A percentile compares a stretch with the other conserved stretches of the same genome.
phyloP scores from a whole-genome alignment of 2,329 filamentous ascomycete species.

The Boeremia lycopersici region DNA sequence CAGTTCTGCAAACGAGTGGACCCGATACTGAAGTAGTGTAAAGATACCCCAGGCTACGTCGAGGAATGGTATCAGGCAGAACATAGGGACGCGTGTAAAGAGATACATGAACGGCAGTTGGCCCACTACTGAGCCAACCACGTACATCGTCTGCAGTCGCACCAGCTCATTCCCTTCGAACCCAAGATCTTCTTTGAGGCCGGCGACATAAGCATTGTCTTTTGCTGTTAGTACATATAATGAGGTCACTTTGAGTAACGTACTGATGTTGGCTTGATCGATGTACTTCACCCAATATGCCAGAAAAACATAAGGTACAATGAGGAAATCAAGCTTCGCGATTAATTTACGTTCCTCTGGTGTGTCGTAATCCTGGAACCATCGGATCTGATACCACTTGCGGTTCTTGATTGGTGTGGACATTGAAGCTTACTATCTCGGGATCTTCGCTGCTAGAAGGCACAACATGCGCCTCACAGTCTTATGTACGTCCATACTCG shows the following conservation, averaged over 20 bases:
- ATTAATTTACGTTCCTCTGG: slow-evolving; percentile 59
- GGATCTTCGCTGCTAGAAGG: not conserved
- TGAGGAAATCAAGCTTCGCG: slow-evolving; percentile 61
- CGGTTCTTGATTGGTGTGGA: slow-evolving; percentile 13
- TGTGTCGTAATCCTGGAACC: slow-evolving; percentile 51
- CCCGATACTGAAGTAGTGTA: slow-evolving; percentile 62
- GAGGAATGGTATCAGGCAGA: slow-evolving; percentile 58
- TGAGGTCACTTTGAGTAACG: slow-evolving; percentile 7
- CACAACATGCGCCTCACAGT: not conserved
- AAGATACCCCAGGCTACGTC: slow-evolving; percentile 63
- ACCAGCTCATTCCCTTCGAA: slow-evolving; percentile 62
- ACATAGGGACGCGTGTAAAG: slow-evolving; percentile 53
- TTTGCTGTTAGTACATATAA: not conserved
- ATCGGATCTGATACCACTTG: slow-evolving; percentile 38
- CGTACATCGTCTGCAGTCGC: slow-evolving; percentile 61
- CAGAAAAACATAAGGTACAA: slow-evolving; percentile 63
- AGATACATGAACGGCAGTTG: slow-evolving; percentile 61
- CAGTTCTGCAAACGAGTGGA: slow-evolving; percentile 56
- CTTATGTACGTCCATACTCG: slow-evolving; percentile 10
- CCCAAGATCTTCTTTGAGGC: slow-evolving; percentile 59
- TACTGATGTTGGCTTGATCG: slow-evolving; percentile 62
- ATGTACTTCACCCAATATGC: slow-evolving; percentile 49
- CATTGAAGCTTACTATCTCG: not conserved
- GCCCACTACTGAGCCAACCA: slow-evolving; percentile 57
- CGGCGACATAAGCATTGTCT: slow-evolving; percentile 64